Base-by-base conservation (phyloP, 208 protist genomes). In the Acanthamoeba quina region DNA sequence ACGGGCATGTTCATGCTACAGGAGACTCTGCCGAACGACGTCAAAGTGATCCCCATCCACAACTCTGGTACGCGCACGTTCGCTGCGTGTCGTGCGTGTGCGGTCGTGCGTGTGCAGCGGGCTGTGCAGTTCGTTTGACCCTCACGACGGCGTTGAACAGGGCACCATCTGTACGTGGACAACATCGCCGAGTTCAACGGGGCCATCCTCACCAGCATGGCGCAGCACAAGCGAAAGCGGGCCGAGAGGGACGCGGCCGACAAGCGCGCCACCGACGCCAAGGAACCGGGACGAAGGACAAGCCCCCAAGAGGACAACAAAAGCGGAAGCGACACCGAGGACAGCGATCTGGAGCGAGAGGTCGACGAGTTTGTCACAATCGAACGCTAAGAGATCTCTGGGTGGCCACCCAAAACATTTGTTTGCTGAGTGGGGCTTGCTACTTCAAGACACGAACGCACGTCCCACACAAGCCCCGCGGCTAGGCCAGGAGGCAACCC, bases 81-180 rank as follows among this genome's bases (percentile, higher is more conserved):
- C n/a, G n/a, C n/a, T n/a, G n/a, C n/a, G n/a, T n/a, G n/a, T n/a
- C n/a, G n/a, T n/a, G n/a, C n/a, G n/a, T n/a, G n/a, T n/a, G n/a
- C n/a, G n/a, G n/a, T n/a, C n/a, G n/a, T n/a, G n/a, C n/a, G n/a
- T n/a, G n/a, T n/a, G n/a, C n/a, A n/a, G n/a, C n/a, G n/a, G n/a
- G n/a, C n/a, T n/a, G n/a, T n/a, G n/a, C n/a, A n/a, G n/a, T n/a
- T n/a, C n/a, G n/a, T n/a, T n/a, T n/a, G n/a, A n/a, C n/a, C n/a
- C n/a, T n/a, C n/a, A n/a, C n/a, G n/a, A n/a, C n/a, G n/a, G n/a
- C n/a, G n/a, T n/a, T n/a, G n/a, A n/a, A n/a, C n/a, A n/a, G n/a
- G n/a, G n/a, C 74, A 82, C 41, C 74, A 82, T 82, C 44, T 82
- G 37, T 82, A 82, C 21, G 74, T 82, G n/a, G 74, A 82, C 74